Conservation (phyloP, 257 asterid genomes). For the Jacaranda copaia region DNA sequence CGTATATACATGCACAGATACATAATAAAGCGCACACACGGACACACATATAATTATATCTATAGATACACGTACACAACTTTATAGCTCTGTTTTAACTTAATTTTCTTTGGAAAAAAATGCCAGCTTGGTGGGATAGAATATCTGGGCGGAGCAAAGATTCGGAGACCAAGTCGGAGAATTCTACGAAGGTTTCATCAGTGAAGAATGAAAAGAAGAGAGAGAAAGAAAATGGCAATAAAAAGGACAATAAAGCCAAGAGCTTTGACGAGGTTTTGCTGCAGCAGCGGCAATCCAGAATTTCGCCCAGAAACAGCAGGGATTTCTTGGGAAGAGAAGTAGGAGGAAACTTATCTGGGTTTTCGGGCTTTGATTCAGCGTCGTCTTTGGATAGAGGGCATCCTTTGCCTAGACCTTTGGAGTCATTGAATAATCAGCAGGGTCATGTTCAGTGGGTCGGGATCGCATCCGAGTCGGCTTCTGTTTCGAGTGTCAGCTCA, state of each 20-base stretch:
- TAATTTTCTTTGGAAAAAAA: conserved; percentile 22
- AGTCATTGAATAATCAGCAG: conserved; percentile 45
- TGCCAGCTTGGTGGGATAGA: conserved; percentile 71
- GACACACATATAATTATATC: neutral
- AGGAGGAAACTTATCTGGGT: conserved; percentile 63
- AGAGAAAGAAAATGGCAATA: conserved; percentile 37
- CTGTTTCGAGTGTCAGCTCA: conserved; percentile 85
- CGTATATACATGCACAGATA: neutral
- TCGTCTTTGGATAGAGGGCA: conserved; percentile 64
- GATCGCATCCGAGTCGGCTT: conserved; percentile 72
- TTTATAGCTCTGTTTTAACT: neutral
- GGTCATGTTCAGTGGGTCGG: conserved; percentile 46
- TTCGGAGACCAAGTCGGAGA: conserved; percentile 31
- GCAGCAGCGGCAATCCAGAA: conserved; percentile 46
- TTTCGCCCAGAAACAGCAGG: conserved; percentile 70
- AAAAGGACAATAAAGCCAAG: conserved; percentile 42
- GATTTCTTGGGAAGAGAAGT: conserved; percentile 52
- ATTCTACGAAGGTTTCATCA: conserved; percentile 42
- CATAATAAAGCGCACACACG: neutral
- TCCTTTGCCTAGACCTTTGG: conserved; percentile 76
- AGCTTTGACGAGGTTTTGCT: conserved; percentile 66
- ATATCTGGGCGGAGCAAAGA: conserved; percentile 50
- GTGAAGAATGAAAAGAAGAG: conserved; percentile 43
- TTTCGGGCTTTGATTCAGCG: conserved; percentile 93
- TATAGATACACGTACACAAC: neutral